These are phyloP conservation scores for Hypholoma sublateritium DNA, from an alignment of 768 basidiomycete species.

Conservation along the genomic window DNA sequence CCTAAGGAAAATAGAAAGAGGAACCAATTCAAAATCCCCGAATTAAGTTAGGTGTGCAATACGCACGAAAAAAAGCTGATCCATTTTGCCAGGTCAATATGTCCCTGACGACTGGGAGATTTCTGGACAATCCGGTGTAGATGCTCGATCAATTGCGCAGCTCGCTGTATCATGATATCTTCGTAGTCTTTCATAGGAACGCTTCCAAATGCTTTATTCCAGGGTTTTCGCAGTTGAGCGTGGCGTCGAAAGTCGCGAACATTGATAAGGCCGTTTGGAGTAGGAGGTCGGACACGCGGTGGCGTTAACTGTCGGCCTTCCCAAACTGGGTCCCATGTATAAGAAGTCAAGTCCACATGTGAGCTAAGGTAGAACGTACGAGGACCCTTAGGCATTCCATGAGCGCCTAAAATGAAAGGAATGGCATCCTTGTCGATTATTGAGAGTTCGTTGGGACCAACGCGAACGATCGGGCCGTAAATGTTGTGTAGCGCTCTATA, in stretches of 20 bases:
- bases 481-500: conserved; percentile 44
- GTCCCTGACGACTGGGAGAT: conserved; percentile 8
- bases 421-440: conserved; percentile 31
- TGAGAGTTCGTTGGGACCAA: conserved; percentile 51
- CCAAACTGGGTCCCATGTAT: conserved; percentile 15
- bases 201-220: conserved; percentile 37
- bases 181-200: conserved; percentile 29
- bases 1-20: no score
- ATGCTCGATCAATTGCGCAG: conserved; percentile 21
- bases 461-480: conserved; percentile 60
- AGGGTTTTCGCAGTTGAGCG: conserved; percentile 34
- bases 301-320: conserved; percentile 20
- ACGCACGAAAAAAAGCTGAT: conserved; percentile 37
- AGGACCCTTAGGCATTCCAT: conserved; percentile 40
- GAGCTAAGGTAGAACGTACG: conserved; percentile 25
- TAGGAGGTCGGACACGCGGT: conserved; percentile 8
- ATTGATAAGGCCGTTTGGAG: conserved; percentile 23
- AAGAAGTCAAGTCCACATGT: no score
- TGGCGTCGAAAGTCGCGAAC: conserved; percentile 30
- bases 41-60: neutral
- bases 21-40: neutral
- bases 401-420: conserved; percentile 29
- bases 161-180: conserved; percentile 16
- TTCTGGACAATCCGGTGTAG: conserved; percentile 8
- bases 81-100: conserved; percentile 33